Base-by-base conservation (phyloP, 2,329 filamentous ascomycete species). In the Fusarium tjaetaba region DNA sequence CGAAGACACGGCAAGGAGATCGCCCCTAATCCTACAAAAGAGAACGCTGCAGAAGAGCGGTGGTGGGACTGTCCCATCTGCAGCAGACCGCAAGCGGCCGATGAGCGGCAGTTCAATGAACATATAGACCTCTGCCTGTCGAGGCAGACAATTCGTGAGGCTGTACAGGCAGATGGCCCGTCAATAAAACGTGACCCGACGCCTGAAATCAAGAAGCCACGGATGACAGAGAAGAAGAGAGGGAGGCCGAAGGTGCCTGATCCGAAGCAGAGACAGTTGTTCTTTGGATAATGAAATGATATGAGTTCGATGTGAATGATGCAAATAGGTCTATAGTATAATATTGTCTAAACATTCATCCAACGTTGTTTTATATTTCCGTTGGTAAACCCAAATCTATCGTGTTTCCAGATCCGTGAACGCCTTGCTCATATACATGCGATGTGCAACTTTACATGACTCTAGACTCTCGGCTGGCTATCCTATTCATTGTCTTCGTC, bases 71-170 rank as follows among this genome's bases (percentile, higher is more conserved):
- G 96, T 81, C 96, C 96, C 0, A 93, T 98, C 49, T 99, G 96
- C 81, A 84, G 85, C n/a, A 86, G 92, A 22, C 91, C 94, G 0
- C 95, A 98, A 78, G 78, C 85, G 1, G 89, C 94, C 0, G 88
- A 96, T 56, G 94, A 98, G 80, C 87, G 87, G 51, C 85, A 84
- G 1, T 97, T 98, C 83, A 99, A 99, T 75, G 90, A 93, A 64
- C 96, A 99, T 79, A 95, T 99, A 58, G 96, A 99, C 80, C 88
- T 93, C 14, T 99, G 96, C 80, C 87, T 99, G 4, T 98, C 95
- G 2, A 88, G 92, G 62, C 90, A 93, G 78, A 94, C 94, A 0
- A 98, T 99, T 76, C 92, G 92, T 51, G 94, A 98, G 77, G 92
- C 90, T 1, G 91, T 96, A 2, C 91, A 94, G 65, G 87, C 87